These are phyloP conservation scores for Blastobotrys ciferrii DNA, from an alignment of 1,139 yeast genomes.

Conservation along the genomic window DNA sequence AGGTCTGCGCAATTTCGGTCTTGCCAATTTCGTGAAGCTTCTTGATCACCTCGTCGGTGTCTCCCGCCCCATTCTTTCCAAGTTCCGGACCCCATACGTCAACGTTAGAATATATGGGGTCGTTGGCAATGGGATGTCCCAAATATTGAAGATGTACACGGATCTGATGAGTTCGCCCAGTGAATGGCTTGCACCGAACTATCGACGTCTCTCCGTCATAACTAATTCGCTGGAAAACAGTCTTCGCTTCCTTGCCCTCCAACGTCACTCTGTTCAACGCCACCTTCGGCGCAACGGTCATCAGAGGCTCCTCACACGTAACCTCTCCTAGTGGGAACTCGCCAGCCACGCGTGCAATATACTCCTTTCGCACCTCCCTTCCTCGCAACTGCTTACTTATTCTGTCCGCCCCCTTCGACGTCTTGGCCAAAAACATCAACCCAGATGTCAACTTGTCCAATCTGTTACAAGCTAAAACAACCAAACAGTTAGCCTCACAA, in stretches of 20 bases:
- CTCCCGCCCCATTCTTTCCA: conserved; percentile 54
- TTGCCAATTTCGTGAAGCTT: conserved; percentile 67
- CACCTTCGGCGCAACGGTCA: conserved; percentile 72
- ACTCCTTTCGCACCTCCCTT: conserved; percentile 74
- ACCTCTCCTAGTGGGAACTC: conserved; percentile 62
- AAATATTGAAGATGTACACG: conserved; percentile 85
- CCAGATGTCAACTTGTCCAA: conserved; percentile 92
- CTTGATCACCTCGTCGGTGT: conserved; percentile 45
- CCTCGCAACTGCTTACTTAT: conserved; percentile 74
- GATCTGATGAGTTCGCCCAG: conserved; percentile 95
- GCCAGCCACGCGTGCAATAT: conserved; percentile 85
- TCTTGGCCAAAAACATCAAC: conserved; percentile 86
- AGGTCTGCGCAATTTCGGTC: conserved; percentile 61
- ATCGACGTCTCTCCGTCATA: conserved; percentile 65
- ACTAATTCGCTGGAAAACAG: conserved; percentile 53
- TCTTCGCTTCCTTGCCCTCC: conserved; percentile 59
- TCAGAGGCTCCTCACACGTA: conserved; percentile 64
- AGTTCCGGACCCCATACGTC: conserved; percentile 67
- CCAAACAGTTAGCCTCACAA: too few relatives aligned
- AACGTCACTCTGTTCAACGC: conserved; percentile 64
- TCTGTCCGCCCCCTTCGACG: conserved; percentile 73
- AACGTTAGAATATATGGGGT: conserved; percentile 75
- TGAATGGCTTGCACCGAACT: conserved; percentile 78
- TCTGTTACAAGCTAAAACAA: conserved; percentile 72
- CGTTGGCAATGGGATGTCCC: conserved; percentile 92